These are phyloP conservation scores for Sporisorium exsertum DNA, from an alignment of 1,284 basidiomycete species.

Conservation along the genomic window DNA sequence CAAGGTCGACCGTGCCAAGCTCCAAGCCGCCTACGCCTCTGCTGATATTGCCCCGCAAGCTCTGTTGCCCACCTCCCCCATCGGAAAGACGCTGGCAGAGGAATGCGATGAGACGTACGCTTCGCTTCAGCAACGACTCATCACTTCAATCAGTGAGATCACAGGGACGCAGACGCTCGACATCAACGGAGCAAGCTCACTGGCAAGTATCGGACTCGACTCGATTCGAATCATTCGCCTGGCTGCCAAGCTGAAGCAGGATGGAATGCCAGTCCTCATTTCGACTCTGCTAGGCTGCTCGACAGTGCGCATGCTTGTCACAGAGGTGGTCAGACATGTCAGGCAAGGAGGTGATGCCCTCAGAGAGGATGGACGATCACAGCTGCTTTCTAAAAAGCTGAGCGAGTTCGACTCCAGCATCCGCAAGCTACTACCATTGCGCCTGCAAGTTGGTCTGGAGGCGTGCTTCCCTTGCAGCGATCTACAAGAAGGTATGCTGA, in stretches of 20 bases:
- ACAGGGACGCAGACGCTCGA: conserved; percentile 8
- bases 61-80: neutral
- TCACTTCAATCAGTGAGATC: conserved; percentile 7
- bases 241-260: conserved; percentile 22
- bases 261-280: conserved; percentile 1
- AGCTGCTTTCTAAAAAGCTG: neutral
- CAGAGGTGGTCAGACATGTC: neutral
- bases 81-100: neutral
- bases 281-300: conserved; percentile 5
- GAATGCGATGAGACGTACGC: neutral
- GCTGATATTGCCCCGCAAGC: conserved; percentile 8
- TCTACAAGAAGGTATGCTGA: conserved; percentile 19
- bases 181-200: conserved; percentile 10
- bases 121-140: conserved; percentile 1
- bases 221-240: conserved; percentile 21
- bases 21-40: conserved; percentile 15
- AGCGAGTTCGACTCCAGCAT: neutral
- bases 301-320: conserved; percentile 8
- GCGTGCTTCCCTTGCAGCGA: conserved; percentile 8
- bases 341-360: neutral
- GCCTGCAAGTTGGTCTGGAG: neutral
- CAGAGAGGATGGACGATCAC: neutral
- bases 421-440: neutral
- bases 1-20: conserved; percentile 18
- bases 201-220: conserved; percentile 18